Percentiles rank a stretch among this genome's conserved stretches.
These are phyloP conservation scores for Calonectria pteridis DNA, from an alignment of 2,329 filamentous ascomycete genomes.

Conservation along the genomic window DNA sequence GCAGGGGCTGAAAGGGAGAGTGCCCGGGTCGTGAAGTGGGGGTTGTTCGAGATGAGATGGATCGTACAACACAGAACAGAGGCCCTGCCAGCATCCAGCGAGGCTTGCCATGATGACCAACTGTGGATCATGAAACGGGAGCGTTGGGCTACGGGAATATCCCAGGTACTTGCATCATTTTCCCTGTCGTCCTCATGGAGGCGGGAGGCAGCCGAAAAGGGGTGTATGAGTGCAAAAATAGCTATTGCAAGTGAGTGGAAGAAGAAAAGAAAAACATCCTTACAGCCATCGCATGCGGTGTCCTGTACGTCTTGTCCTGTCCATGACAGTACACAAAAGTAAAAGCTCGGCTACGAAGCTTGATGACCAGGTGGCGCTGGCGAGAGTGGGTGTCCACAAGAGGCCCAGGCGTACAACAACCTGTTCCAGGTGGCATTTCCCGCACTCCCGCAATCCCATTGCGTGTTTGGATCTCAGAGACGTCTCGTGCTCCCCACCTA, in stretches of 20 bases:
- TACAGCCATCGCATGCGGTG: conserved; percentile 19
- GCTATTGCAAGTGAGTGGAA: conserved; percentile 24
- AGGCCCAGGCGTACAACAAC: conserved; percentile 22
- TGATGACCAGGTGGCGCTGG: conserved; percentile 18
- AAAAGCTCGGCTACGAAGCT: conserved; percentile 14
- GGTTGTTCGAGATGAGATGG: conserved; percentile 39
- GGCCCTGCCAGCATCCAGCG: conserved; percentile 7
- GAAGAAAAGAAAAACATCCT: neutral
- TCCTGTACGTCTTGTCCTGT: neutral
- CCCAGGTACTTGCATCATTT: conserved; percentile 40
- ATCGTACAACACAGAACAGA: conserved; percentile 11
- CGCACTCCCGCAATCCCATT: conserved; percentile 23
- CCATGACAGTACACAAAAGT: conserved; percentile 4
- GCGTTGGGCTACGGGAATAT: conserved; percentile 37
- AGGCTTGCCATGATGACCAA: neutral
- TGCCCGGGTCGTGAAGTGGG: conserved; percentile 10
- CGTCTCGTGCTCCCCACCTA: conserved; percentile 30
- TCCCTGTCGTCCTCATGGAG: conserved; percentile 38
- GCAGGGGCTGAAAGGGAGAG: conserved; percentile 31
- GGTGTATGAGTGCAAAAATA: neutral
- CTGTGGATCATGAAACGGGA: conserved; percentile 24
- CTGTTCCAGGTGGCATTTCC: conserved; percentile 24
- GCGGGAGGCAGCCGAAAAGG: conserved; percentile 24
- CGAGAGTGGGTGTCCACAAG: conserved; percentile 18
- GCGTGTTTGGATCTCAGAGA: conserved; percentile 27